Conservation (phyloP, 2,329 filamentous ascomycete species). For the Cordyceps pruinosa region DNA sequence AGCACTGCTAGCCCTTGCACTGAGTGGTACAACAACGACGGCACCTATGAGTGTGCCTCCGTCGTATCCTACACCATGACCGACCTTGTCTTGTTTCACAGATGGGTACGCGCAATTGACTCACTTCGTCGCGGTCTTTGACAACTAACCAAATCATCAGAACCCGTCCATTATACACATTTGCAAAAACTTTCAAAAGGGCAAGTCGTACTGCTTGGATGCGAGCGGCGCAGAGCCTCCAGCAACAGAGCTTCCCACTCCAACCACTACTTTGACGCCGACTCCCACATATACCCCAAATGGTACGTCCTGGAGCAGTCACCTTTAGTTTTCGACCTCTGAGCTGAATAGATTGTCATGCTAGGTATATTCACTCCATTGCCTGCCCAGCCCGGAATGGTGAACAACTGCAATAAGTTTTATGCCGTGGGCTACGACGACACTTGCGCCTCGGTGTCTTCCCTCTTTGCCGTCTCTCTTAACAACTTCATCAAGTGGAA, state of each 20-base stretch:
- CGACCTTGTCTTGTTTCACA: background rate
- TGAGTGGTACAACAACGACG: background rate
- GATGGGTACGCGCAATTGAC: background rate
- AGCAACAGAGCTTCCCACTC: background rate
- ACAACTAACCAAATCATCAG: background rate
- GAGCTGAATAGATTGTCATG: background rate
- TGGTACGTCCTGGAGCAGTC: background rate
- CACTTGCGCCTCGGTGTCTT: background rate
- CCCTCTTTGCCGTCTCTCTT: background rate
- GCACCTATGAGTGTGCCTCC: background rate
- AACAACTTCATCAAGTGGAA: background rate
- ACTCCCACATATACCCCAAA: background rate
- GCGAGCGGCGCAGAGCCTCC: background rate
- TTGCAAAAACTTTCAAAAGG: background rate
- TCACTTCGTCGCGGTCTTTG: background rate
- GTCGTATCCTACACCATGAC: background rate
- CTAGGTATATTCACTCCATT: background rate
- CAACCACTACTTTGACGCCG: background rate
- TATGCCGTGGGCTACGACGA: background rate
- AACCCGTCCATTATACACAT: background rate
- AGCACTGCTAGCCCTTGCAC: background rate
- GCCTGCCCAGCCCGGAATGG: too few relatives aligned
- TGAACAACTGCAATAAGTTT: background rate
- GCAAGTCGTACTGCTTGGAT: background rate
- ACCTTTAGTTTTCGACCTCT: background rate